A percentile compares a stretch with the other conserved stretches of the same genome.
phyloP scores from a whole-genome alignment of 352 stramenopile genomes.

The Ophiocytium majus region DNA sequence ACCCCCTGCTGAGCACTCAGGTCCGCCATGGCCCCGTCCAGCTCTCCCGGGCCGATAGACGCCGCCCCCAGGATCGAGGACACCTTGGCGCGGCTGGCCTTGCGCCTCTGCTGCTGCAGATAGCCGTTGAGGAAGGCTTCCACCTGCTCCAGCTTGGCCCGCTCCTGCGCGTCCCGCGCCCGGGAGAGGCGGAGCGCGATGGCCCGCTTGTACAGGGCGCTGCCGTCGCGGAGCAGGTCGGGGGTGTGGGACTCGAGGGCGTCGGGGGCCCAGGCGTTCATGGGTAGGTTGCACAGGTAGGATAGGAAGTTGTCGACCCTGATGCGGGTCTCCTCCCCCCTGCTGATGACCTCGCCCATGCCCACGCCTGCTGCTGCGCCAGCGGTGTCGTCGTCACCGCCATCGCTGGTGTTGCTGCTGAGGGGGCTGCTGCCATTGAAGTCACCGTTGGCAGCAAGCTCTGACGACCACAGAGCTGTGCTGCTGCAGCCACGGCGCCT shows the following conservation, averaged over 20 bases:
- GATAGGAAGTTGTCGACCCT: conserved; percentile 8
- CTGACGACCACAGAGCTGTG: too few species aligned
- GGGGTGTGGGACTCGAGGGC: background rate
- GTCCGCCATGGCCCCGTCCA: conserved; percentile 37
- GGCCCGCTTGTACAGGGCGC: background rate
- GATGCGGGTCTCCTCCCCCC: background rate
- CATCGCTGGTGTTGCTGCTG: too few species aligned
- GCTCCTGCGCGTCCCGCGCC: conserved; percentile 29
- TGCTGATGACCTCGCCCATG: background rate
- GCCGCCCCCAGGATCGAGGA: conserved; percentile 33
- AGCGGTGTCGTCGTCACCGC: too few species aligned
- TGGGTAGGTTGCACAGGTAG: background rate
- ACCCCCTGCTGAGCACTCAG: conserved; percentile 27
- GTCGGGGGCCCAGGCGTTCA: background rate
- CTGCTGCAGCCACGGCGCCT: too few species aligned
- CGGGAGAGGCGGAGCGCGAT: background rate
- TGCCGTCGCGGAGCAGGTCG: conserved; percentile 10
- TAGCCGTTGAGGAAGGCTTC: conserved; percentile 50
- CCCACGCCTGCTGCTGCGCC: too few species aligned
- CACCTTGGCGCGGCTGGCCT: conserved; percentile 47
- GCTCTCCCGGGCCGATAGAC: conserved; percentile 29
- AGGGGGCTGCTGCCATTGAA: too few species aligned
- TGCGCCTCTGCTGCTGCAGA: conserved; percentile 37
- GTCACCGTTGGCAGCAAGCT: too few species aligned
- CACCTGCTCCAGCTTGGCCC: conserved; percentile 31